Evolutionary conservation across 2,329 filamentous ascomycete genomes (phyloP), one percentile per base, ranked within the genome.

Genomic region (Orbilia quercus): DNA sequence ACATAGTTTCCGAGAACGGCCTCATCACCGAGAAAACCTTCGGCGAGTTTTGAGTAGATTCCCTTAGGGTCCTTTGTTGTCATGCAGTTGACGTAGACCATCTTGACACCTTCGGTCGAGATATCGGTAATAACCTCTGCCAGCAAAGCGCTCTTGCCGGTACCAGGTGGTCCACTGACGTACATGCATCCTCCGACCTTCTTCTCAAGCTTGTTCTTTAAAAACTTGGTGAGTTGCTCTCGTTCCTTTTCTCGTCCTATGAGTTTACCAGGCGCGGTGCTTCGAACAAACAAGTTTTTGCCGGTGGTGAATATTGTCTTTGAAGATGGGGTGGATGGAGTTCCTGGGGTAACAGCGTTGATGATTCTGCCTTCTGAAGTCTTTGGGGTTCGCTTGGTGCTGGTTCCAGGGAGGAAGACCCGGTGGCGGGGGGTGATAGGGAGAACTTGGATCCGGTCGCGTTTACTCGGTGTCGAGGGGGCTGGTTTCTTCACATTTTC

Each of bases 101-200:
- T 80, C 11, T 80, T 78, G 1, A 83, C 80, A 14, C 84, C 82
- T 34, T 83, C 82, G 2, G 82, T 79, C 9, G 82, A 82, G 53
- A 89, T 81, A 45, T 87, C 84, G 51, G 87, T 83, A 51, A 90
- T 90, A 55, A 96, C 87, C 79, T 96, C 89, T 75, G 89, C 89
- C 74, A 98, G 88, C 84, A 98, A 90, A 28, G 95, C 95, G 80
- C 93, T 98, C 83, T 99, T 99, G 62, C 95, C 95, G 0, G 95
- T 99, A 9, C 95, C 95, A 1, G 95, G 95, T 2, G 95, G 95
- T 0, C 95, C 95, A 77, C 93, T 97, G 76, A 99, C 90, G 79
- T 99, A 99, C 57, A 96, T 85, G 79, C 94, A 98, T 59, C 93
- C 92, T 18, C 77, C 77, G 7, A 65, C 51, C 42, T 66, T 65